Percentiles rank a stretch among this genome's conserved stretches.
Conservation (phyloP, 352 stramenopile species). For the Plasmopara viticola region DNA sequence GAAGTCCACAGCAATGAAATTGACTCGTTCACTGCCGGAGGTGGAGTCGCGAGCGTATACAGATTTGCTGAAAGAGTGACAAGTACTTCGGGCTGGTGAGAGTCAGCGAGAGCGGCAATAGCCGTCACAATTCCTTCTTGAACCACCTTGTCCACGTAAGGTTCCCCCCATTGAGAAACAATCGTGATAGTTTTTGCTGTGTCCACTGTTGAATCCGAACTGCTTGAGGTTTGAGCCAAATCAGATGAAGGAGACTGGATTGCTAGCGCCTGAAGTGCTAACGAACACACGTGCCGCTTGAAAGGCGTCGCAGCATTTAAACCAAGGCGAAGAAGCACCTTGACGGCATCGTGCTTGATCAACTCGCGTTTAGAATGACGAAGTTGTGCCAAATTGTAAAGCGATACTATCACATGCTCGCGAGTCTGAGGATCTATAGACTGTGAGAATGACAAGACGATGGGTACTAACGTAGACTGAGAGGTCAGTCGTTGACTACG, state of each 20-base stretch:
- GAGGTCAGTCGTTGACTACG: conserved; percentile 32
- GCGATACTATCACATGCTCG: conserved; percentile 57
- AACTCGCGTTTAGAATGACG: conserved; percentile 46
- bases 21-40: neutral
- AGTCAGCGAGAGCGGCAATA: too few species aligned
- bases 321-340: conserved; percentile 29
- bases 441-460: conserved; percentile 50
- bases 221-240: too few species aligned
- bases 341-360: conserved; percentile 76
- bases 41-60: conserved; percentile 9
- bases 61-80: conserved; percentile 14
- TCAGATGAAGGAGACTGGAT: too few species aligned
- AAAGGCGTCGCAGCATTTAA: conserved; percentile 33
- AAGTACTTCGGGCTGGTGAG: conserved; percentile 1
- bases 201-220: too few species aligned
- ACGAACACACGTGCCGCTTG: conserved; percentile 35
- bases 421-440: conserved; percentile 38
- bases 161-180: too few species aligned
- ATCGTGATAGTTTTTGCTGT: too few species aligned
- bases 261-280: conserved; percentile 50
- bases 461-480: conserved; percentile 44
- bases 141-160: too few species aligned
- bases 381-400: conserved; percentile 51
- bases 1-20: conserved; percentile 10
- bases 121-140: too few species aligned